Percentiles rank a stretch among this genome's conserved stretches.
These are phyloP conservation scores for Microbotryum saponariae DNA, from an alignment of 1,284 basidiomycete species.

Conservation along the genomic window DNA sequence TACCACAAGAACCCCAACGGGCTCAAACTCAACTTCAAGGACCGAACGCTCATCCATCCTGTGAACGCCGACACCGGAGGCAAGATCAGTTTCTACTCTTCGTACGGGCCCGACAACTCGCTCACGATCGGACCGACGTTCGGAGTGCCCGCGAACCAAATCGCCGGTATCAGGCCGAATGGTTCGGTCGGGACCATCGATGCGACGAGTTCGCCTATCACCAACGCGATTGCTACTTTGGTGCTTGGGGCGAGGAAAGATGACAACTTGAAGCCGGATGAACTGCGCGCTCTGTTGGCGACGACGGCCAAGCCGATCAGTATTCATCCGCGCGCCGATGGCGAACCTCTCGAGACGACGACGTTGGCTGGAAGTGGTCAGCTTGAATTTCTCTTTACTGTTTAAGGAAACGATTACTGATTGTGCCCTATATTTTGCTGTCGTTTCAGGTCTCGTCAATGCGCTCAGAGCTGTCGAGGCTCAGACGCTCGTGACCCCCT, in stretches of 20 bases:
- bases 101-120: no score
- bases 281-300: no score
- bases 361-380: conserved; percentile 51
- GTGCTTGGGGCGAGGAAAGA: no score
- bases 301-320: no score
- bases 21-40: conserved; percentile 5
- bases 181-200: no score
- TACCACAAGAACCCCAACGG: background rate
- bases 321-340: conserved; percentile 43
- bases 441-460: conserved; percentile 54
- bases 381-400: background rate
- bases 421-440: background rate
- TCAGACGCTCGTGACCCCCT: conserved; percentile 52
- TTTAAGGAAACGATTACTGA: no score
- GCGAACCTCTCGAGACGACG: conserved; percentile 46
- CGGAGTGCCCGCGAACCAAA: conserved; percentile 44
- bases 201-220: no score
- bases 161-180: no score
- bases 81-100: conserved; percentile 39
- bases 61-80: conserved; percentile 49
- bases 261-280: no score
- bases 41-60: conserved; percentile 7
- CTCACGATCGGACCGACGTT: no score
- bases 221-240: no score
- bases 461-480: conserved; percentile 56